Percentiles rank a stretch among this genome's conserved stretches.
Evolutionary conservation across 441 rosid genomes (phyloP).

Genomic region (Eutrema salsugineum): DNA sequence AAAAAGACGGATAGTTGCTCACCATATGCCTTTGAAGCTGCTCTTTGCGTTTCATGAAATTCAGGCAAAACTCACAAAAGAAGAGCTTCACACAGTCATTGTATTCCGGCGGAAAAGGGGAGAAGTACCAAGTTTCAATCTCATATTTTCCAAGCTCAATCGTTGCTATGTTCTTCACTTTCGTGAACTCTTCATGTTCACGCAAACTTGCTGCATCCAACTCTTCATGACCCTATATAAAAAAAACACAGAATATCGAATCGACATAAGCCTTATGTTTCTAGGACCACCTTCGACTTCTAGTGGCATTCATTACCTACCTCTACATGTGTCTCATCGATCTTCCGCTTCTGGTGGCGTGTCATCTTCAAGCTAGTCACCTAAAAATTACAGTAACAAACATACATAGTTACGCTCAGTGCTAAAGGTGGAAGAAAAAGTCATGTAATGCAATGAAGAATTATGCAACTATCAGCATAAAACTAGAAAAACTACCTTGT

Average conservation of each 20-base stretch:
- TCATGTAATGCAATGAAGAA: neutral
- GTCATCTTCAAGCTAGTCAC: constrained; percentile 99
- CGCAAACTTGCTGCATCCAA: constrained; percentile 99
- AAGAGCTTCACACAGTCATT: constrained; percentile 91
- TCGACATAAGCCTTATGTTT: neutral
- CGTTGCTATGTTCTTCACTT: constrained; percentile 97
- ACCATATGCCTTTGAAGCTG: constrained; percentile 99
- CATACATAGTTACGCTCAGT: neutral
- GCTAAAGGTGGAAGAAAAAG: neutral
- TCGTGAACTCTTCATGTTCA: constrained; percentile 98
- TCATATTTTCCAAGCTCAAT: constrained; percentile 99
- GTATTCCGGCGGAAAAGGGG: constrained; percentile 98
- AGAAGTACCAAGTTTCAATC: constrained; percentile 99
- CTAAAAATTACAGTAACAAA: constrained; percentile 44
- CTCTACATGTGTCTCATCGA: constrained; percentile 98
- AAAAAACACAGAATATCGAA: neutral
- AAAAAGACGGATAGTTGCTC: constrained; percentile 53
- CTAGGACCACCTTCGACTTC: neutral
- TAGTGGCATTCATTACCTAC: constrained; percentile 27
- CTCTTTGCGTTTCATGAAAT: constrained; percentile 98
- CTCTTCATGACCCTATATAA: constrained; percentile 90
- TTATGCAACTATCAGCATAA: neutral
- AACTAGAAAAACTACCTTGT: constrained; percentile 60
- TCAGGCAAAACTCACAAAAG: constrained; percentile 99
- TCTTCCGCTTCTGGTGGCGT: constrained; percentile 98